Conservation (phyloP, 139 green algal genomes). For the Astrephomene gubernaculifera region DNA sequence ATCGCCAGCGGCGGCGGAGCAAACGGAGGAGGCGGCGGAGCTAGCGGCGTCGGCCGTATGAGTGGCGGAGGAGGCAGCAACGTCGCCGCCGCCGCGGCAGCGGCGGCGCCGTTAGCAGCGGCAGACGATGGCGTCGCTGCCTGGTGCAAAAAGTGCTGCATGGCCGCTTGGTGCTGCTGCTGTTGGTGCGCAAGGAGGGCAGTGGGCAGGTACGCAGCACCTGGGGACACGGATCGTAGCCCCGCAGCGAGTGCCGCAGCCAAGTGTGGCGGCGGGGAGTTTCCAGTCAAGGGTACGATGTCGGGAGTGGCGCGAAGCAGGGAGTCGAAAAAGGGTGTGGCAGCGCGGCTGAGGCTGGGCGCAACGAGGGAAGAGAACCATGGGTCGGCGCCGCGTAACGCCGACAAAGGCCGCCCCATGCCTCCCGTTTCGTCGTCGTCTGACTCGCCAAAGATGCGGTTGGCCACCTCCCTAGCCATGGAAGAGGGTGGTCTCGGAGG, state of each 20-base stretch:
- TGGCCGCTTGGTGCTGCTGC: neutral
- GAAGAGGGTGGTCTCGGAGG: constrained; percentile 13
- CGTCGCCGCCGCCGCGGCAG: neutral
- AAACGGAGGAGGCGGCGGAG: neutral
- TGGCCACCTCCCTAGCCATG: constrained; percentile 36
- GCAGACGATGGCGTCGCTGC: neutral
- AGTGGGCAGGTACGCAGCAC: constrained; percentile 21
- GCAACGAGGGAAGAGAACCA: constrained; percentile 28
- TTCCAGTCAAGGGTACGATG: neutral
- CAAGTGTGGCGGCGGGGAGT: constrained; percentile 8
- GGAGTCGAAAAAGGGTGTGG: constrained; percentile 29
- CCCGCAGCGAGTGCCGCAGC: constrained; percentile 6
- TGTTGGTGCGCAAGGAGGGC: constrained; percentile 14
- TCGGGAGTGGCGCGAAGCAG: constrained; percentile 29
- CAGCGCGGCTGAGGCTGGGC: constrained; percentile 27
- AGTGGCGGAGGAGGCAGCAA: constrained; percentile 10
- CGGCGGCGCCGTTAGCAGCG: neutral
- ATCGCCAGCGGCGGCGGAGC: neutral
- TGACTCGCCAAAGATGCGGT: constrained; percentile 40
- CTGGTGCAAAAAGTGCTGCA: constrained; percentile 18
- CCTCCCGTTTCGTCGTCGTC: constrained; percentile 34
- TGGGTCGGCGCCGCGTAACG: constrained; percentile 1
- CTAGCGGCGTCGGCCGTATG: neutral
- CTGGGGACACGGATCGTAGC: constrained; percentile 18
- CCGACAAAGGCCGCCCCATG: neutral